These are phyloP conservation scores for Fusarium pseudograminearum DNA, from an alignment of 2,329 filamentous ascomycete genomes.

Conservation along the genomic window DNA sequence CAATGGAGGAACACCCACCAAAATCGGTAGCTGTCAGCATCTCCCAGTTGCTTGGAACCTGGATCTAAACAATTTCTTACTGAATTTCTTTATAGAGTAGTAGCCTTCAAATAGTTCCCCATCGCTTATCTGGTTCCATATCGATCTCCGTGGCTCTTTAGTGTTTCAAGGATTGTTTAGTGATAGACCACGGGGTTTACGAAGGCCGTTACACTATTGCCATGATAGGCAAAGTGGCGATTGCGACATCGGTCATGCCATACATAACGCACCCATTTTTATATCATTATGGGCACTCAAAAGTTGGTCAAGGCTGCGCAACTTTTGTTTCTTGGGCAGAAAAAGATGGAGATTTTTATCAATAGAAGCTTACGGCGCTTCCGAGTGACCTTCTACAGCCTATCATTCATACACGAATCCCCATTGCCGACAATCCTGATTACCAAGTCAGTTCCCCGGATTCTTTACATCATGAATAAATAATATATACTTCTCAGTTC, in stretches of 20 bases:
- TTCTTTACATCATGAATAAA: constrained; percentile 15
- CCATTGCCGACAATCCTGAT: constrained; percentile 36
- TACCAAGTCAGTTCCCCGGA: not conserved
- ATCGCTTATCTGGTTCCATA: constrained; percentile 5
- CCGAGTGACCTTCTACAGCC: constrained; percentile 24
- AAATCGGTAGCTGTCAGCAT: not conserved
- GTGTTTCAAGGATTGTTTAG: not conserved
- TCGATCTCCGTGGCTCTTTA: not conserved
- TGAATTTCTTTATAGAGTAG: not conserved
- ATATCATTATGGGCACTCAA: constrained; percentile 26
- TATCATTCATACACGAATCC: constrained; percentile 9
- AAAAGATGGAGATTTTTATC: constrained; percentile 29
- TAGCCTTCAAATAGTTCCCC: not conserved
- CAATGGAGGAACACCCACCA: not conserved
- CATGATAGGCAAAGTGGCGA: constrained; percentile 43
- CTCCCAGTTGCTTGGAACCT: not conserved
- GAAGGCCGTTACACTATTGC: constrained; percentile 35
- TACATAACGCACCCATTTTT: constrained; percentile 23
- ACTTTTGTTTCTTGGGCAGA: constrained; percentile 27
- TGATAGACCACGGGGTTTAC: constrained; percentile 23
- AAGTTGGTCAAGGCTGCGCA: constrained; percentile 24
- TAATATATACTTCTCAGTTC: not conserved
- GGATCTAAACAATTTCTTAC: not conserved
- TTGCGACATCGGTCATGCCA: constrained; percentile 46
- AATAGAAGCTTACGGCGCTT: constrained; percentile 22